Conservation (phyloP, 306 rosid genomes). For the Citrullus colocynthis region DNA sequence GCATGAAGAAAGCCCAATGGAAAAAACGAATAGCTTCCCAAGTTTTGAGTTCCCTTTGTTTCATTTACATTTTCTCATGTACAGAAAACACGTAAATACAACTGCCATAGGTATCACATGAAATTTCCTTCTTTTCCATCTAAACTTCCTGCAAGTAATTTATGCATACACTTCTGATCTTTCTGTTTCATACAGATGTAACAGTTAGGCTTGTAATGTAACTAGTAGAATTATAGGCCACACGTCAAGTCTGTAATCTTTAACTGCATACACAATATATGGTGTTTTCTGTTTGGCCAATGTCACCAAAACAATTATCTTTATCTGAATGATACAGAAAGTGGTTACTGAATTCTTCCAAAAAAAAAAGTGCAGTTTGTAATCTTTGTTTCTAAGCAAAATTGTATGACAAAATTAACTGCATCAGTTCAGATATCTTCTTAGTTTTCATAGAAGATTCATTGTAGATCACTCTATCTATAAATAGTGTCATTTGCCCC, state of each 20-base stretch:
- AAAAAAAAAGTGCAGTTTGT: background rate
- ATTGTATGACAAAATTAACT: background rate
- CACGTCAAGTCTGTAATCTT: background rate
- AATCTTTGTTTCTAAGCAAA: background rate
- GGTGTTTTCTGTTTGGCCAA: background rate
- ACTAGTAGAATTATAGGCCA: background rate
- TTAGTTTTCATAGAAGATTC: background rate
- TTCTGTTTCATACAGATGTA: background rate
- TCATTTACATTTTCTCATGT: background rate
- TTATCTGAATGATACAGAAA: background rate
- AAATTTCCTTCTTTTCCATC: background rate
- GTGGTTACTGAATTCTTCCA: background rate
- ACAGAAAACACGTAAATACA: conserved; percentile 1
- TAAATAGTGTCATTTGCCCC: no score
- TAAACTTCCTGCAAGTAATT: background rate
- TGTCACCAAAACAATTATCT: background rate
- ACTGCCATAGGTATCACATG: background rate
- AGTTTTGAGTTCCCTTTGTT: background rate
- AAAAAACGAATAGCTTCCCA: background rate
- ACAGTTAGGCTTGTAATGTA: background rate
- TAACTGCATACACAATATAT: no score
- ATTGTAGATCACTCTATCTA: background rate
- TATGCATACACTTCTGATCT: background rate
- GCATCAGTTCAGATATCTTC: no score
- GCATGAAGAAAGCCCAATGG: conserved; percentile 14